Conservation (phyloP, 129 eudicot species). For the Scalesia atractyloides region DNA sequence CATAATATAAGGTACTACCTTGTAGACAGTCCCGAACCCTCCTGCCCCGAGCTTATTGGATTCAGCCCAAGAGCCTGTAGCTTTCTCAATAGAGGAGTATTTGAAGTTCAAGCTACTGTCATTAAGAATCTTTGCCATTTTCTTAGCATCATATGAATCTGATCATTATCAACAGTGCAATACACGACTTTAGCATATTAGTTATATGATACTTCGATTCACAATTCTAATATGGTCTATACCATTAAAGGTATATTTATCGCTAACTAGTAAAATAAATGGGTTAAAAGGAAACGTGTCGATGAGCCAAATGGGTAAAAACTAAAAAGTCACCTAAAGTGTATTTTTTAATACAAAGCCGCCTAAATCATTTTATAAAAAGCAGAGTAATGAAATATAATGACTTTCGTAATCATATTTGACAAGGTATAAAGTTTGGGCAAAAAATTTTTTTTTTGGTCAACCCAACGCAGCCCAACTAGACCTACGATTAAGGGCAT, state of each 20-base stretch:
- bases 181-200: conserved; percentile 7
- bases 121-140: conserved; percentile 54
- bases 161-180: conserved; percentile 8
- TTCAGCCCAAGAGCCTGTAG: conserved; percentile 64
- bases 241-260: conserved; percentile 3
- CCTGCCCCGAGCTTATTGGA: conserved; percentile 90
- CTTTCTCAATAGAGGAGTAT: conserved; percentile 73
- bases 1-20: conserved; percentile 41
- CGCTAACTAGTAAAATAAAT: neutral
- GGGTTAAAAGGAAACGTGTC: neutral
- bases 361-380: neutral
- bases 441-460: neutral
- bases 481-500: conserved; percentile 8
- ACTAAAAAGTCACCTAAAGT: neutral
- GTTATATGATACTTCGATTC: conserved; percentile 13
- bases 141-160: conserved; percentile 58
- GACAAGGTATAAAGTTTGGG: neutral
- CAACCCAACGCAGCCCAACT: neutral
- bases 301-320: neutral
- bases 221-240: neutral
- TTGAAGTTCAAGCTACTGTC: conserved; percentile 81
- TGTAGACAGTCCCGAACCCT: conserved; percentile 82
- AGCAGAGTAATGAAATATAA: neutral
- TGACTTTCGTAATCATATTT: neutral
- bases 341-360: neutral